Evolutionary conservation across 345 rosid species (phyloP).

Genomic region (Brassica nigra): DNA sequence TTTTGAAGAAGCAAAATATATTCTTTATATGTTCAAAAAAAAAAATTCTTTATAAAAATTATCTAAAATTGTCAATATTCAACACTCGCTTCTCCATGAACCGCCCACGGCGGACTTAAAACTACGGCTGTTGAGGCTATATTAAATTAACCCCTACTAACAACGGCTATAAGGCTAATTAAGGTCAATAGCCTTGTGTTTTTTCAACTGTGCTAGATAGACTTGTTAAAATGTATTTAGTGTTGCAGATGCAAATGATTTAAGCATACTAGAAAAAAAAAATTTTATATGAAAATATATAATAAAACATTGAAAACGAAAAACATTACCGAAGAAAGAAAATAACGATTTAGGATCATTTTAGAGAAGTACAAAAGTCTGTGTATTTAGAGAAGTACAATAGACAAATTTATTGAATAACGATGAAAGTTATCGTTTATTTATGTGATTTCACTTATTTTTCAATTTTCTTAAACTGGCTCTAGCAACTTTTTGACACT

Average conservation of each 20-base stretch:
- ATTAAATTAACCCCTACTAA: not conserved
- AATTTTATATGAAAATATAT: too few relatives aligned
- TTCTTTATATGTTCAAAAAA: too few relatives aligned
- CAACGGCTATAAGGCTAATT: not conserved
- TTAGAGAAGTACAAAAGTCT: not conserved
- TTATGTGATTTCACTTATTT: not conserved
- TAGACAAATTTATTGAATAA: not conserved
- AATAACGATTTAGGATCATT: not conserved
- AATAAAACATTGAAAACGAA: not conserved
- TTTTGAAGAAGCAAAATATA: not conserved
- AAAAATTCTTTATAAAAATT: too few relatives aligned
- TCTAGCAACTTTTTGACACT: not conserved
- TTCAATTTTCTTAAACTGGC: not conserved
- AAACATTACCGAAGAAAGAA: not conserved
- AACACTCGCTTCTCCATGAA: too few relatives aligned
- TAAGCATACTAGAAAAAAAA: not conserved
- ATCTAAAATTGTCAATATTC: too few relatives aligned
- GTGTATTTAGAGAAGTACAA: not conserved
- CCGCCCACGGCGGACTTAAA: too few relatives aligned
- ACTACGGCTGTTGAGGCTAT: too few relatives aligned
- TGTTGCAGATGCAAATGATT: not conserved
- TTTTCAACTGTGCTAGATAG: not conserved
- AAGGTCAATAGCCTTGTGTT: not conserved
- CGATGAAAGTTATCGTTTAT: not conserved
- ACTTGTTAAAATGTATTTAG: not conserved